Percentiles rank a stretch among this genome's conserved stretches.
phyloP scores from a whole-genome alignment of 1,284 basidiomycete genomes.

The Trichosporon coremiiforme region DNA sequence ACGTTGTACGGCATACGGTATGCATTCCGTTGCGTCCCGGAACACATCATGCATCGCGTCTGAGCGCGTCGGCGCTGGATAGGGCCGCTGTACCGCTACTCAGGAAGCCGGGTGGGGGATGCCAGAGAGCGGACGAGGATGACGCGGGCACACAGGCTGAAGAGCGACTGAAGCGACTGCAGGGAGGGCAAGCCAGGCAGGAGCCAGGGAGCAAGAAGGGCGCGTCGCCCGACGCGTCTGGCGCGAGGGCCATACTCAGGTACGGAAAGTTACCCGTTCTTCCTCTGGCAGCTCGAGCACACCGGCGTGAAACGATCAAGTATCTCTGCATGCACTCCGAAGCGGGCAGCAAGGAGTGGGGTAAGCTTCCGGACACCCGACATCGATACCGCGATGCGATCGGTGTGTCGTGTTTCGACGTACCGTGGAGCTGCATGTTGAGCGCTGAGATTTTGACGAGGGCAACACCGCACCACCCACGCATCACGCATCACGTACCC shows the following conservation, averaged over 20 bases:
- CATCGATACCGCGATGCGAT: neutral
- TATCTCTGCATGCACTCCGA: neutral
- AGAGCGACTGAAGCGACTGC: neutral
- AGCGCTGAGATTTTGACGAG: no score
- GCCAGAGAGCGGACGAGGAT: neutral
- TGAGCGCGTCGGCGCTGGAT: no score
- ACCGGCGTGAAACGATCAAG: no score
- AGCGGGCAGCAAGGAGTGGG: neutral
- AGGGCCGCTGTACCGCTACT: neutral
- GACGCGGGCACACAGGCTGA: neutral
- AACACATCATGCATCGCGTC: neutral
- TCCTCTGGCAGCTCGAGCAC: neutral
- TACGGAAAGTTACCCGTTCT: neutral
- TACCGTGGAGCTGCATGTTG: no score
- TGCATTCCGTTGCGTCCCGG: neutral
- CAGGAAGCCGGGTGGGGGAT: slow-evolving; percentile 8
- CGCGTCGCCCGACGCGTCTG: neutral
- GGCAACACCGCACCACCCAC: neutral
- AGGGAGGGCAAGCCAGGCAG: neutral
- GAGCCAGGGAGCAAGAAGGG: neutral
- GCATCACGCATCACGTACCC: neutral
- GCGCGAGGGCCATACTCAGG: neutral
- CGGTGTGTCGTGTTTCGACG: neutral
- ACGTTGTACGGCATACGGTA: neutral
- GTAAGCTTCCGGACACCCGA: neutral